Base-by-base conservation (phyloP, 208 protist species). In the Plasmodiophora brassicae region DNA sequence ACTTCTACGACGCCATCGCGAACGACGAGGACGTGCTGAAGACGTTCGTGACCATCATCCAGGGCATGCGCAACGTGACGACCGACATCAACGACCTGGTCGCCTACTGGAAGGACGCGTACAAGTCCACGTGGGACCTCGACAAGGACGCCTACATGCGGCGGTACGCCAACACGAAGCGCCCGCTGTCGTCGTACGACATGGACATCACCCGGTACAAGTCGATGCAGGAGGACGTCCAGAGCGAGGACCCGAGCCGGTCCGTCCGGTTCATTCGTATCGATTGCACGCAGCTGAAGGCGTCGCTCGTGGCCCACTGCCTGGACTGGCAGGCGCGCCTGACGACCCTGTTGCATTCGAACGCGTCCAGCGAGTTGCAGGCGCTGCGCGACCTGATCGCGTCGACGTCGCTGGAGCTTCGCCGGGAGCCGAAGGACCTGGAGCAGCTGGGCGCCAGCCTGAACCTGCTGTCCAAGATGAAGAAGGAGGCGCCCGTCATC, bases 261-360 rank as follows among this genome's bases (percentile, higher is more conserved):
- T 94, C 96, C 88, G 95, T 98, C 25, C 89, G 95, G 54, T 99
- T 98, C 92, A 84, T 99, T 46, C 93, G 96, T 88, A 91, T 99
- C 1, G 97, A 98, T 92, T 98, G 96, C 92, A 94, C 93, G 44
- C 95, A 94, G 85, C 96, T 99, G 92, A 98, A 99, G 94, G 93
- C 96, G 60, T 95, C 96, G 10, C 96, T 98, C 89, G 93, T 97
- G 25, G 90, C 91, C 53, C 97, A 98, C 90, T 98, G 97, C 91
- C 93, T 95, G 88, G 89, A 96, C 32, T 98, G 98, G 91, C 96
- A 98, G 91, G 94, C 93, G 88, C 95, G 97, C 92, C 97, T 98
- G 90, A 96, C 97, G 84, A 90, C 92, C 44, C 93, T 98, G 0
- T 94, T 99, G 1, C 97, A 98, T 93, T 91, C 91, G 0, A 95